Evolutionary conservation across 2,329 filamentous ascomycete genomes (phyloP), one percentile per base, ranked within the genome.

Genomic region (Claviceps maximensis): DNA sequence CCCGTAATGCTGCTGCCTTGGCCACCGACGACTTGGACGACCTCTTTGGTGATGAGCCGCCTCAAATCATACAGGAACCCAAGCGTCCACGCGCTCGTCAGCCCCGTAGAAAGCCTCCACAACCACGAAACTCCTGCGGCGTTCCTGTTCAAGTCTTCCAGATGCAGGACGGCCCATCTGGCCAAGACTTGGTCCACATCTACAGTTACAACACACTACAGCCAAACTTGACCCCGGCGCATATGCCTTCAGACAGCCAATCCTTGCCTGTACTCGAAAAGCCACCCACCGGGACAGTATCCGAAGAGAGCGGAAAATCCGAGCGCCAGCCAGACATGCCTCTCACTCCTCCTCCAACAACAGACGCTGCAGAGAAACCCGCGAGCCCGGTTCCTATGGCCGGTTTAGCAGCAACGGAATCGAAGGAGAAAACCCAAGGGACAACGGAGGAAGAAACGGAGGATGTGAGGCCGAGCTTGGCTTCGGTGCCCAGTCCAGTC

Each of bases 21-120:
- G 87, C 90, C 78, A 93, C 87, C 63, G 86, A 85, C n/a, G 79
- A 82, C 7, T 66, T 85, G 17, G 78, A 85, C n/a, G 82, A 85
- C 27, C 73, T 83, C 6, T 79, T 88, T 55, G 84, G 84, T 40
- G 80, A 87, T 25, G 76, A 80, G 15, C 68, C 72, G 1, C 73
- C 74, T 54, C 62, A 70, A n/a, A 59, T 71, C 8, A 65, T 69
- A 13, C 66, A 65, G 62, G 63, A 17, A 65, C 64, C 10, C 53
- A 63, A 3, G 62, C 63, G 49, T 56, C 60, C 9, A 55, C 52
- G 21, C 50, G 52, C 29, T 49, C 52, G 2, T 36, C 52, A 9
- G 56, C 56, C 12, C 40, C 51, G 51, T 23, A 62, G 56, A 40
- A 62, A 57, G 48, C 59, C 59, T 62, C 54, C 57, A 23, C 60